phyloP scores from a whole-genome alignment of 2,329 filamentous ascomycete species.

The Cyphellophora europaea region DNA sequence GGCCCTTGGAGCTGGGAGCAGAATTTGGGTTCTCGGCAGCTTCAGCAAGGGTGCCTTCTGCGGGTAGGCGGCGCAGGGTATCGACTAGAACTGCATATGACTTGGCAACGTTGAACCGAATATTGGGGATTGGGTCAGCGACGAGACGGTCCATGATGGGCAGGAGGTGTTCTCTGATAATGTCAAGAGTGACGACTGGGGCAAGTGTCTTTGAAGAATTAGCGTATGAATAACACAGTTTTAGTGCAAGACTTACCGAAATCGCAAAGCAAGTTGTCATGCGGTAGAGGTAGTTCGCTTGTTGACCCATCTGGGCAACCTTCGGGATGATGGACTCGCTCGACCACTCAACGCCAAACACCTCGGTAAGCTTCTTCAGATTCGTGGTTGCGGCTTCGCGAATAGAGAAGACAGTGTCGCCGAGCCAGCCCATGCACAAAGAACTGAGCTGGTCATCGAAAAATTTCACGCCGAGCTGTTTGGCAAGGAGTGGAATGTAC shows the following conservation, averaged over 20 bases:
- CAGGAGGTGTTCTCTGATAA: conserved; percentile 85
- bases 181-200: conserved; percentile 82
- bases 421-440: conserved; percentile 97
- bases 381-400: conserved; percentile 95
- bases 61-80: conserved; percentile 83
- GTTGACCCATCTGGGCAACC: conserved; percentile 95
- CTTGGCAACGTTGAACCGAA: conserved; percentile 98
- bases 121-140: conserved; percentile 92
- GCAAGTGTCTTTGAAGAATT: conserved; percentile 65
- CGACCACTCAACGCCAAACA: conserved; percentile 97
- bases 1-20: conserved; percentile 59
- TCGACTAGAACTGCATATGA: conserved; percentile 86
- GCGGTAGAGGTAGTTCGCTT: conserved; percentile 97
- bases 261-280: conserved; percentile 99
- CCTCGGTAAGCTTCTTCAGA: conserved; percentile 95
- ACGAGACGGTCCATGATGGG: conserved; percentile 95
- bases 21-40: conserved; percentile 57
- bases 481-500: conserved; percentile 93
- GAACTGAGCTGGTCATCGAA: conserved; percentile 95
- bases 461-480: conserved; percentile 92
- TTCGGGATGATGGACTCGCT: conserved; percentile 96
- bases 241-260: conserved; percentile 58
- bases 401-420: conserved; percentile 97
- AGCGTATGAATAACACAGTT: conserved; percentile 2
- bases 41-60: conserved; percentile 75